Evolutionary conservation across 2,329 filamentous ascomycete species (phyloP).

Genomic region (Colletotrichum truncatum): DNA sequence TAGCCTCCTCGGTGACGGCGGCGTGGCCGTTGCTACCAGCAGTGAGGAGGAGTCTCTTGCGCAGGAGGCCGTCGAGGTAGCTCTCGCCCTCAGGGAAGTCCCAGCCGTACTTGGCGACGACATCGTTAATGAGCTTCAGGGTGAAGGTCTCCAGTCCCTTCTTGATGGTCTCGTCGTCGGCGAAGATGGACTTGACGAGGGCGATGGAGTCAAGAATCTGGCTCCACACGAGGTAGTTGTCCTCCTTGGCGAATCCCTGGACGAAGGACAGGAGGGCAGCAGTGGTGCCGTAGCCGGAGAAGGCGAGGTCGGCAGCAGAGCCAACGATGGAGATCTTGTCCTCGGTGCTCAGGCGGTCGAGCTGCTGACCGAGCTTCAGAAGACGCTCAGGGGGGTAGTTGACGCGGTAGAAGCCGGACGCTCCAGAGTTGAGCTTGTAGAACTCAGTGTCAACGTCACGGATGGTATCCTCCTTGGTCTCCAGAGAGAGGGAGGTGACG

Average conservation of each 20-base stretch:
- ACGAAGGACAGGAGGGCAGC: constrained; percentile 84
- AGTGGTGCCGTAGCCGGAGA: constrained; percentile 86
- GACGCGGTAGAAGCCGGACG: constrained; percentile 89
- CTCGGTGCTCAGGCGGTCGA: constrained; percentile 79
- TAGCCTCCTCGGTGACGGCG: constrained; percentile 75
- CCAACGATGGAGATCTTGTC: constrained; percentile 95
- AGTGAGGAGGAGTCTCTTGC: constrained; percentile 80
- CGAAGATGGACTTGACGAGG: constrained; percentile 86
- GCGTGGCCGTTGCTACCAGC: constrained; percentile 83
- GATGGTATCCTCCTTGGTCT: constrained; percentile 80
- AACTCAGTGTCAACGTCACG: constrained; percentile 79
- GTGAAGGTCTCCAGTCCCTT: constrained; percentile 81
- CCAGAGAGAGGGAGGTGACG: constrained; percentile 74
- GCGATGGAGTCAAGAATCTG: constrained; percentile 82
- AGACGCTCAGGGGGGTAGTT: constrained; percentile 91
- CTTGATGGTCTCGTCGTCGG: constrained; percentile 76
- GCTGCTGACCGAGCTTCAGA: constrained; percentile 79
- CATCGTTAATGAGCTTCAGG: constrained; percentile 77
- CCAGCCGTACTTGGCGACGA: constrained; percentile 86
- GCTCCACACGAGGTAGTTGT: constrained; percentile 88
- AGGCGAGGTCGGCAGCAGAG: constrained; percentile 87
- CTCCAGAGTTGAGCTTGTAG: constrained; percentile 93
- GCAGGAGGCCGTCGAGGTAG: constrained; percentile 83
- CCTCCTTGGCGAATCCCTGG: constrained; percentile 83
- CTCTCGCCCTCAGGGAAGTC: constrained; percentile 81